Conservation (phyloP, 169 alveolate genomes). For the Toxoplasma gondii region DNA sequence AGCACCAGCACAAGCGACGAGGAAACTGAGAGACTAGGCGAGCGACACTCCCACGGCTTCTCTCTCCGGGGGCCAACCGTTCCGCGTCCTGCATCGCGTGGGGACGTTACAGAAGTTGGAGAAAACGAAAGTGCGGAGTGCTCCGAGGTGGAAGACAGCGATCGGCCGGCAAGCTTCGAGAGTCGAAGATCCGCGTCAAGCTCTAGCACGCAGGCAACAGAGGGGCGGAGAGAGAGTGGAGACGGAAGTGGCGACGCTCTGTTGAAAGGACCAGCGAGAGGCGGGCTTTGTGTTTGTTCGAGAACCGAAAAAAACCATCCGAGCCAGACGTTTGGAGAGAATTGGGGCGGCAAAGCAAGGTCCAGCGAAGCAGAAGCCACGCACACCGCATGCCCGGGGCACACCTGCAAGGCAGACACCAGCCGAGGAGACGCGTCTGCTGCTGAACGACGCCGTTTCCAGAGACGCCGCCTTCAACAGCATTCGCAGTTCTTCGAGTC, state of each 20-base stretch:
- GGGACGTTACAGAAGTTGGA: background rate
- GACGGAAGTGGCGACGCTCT: background rate
- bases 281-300: background rate
- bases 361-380: too few relatives aligned
- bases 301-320: background rate
- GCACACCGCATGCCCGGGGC: too few relatives aligned
- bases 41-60: background rate
- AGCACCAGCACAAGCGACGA: constrained; percentile 3
- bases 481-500: background rate
- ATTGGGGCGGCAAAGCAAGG: too few relatives aligned
- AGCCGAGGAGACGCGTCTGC: background rate
- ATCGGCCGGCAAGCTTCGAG: background rate
- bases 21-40: background rate
- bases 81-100: background rate
- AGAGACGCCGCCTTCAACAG: background rate
- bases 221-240: background rate
- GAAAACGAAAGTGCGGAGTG: background rate
- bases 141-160: background rate
- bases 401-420: too few relatives aligned
- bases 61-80: background rate
- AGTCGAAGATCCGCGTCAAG: background rate
- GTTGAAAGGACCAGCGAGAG: background rate
- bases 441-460: background rate
- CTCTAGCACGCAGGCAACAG: background rate
- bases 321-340: background rate